phyloP scores from a whole-genome alignment of 441 rosid species.

The Populus hybrid region DNA sequence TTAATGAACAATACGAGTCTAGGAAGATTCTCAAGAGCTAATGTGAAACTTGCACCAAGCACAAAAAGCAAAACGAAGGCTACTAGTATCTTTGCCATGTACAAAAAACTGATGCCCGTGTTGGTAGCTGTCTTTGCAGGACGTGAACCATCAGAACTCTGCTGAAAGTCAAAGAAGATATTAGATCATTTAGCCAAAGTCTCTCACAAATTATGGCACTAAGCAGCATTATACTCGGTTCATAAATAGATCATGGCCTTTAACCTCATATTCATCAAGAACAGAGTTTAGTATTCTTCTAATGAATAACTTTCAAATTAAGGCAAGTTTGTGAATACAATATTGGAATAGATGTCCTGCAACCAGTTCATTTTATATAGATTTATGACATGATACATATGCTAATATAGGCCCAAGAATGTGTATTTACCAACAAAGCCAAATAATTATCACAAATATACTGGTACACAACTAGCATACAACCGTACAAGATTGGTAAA shows the following conservation, averaged over 20 bases:
- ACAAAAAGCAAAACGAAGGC: conserved; percentile 67
- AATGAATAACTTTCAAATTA: neutral
- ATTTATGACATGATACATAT: too few species aligned
- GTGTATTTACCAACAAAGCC: too few species aligned
- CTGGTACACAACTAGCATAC: too few species aligned
- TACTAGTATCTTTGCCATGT: conserved; percentile 55
- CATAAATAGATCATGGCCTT: neutral
- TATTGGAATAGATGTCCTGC: too few species aligned
- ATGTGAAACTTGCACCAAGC: conserved; percentile 60
- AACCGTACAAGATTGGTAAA: too few species aligned
- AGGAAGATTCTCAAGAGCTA: conserved; percentile 84
- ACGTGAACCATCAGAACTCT: conserved; percentile 29
- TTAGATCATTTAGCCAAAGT: neutral
- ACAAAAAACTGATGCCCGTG: conserved; percentile 29
- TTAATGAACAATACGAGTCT: conserved; percentile 43
- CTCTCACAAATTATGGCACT: neutral
- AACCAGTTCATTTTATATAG: too few species aligned
- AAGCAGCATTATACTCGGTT: neutral
- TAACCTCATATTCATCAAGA: neutral
- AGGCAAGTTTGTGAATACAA: neutral
- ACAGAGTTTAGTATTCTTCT: neutral
- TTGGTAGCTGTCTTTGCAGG: conserved; percentile 13
- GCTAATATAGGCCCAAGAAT: too few species aligned
- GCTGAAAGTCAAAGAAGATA: conserved; percentile 11
- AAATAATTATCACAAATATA: too few species aligned